Evolutionary conservation across 2,329 filamentous ascomycete species (phyloP).

Genomic region (Xylariales sp.): DNA sequence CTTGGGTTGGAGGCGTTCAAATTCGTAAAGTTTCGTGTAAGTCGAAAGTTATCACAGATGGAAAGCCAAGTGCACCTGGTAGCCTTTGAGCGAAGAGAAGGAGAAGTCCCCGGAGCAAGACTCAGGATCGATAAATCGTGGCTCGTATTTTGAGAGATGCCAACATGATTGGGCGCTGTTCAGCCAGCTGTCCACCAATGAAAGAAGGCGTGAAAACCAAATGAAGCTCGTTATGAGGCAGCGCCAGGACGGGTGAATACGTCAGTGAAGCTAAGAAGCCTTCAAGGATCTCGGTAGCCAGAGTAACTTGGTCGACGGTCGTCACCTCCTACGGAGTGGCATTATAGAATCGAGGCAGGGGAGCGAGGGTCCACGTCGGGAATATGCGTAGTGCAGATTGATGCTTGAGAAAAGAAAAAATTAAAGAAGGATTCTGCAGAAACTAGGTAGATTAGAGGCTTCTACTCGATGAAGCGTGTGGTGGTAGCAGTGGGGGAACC

Average conservation of each 20-base stretch:
- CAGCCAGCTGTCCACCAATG: constrained; percentile 34
- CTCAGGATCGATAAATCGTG: constrained; percentile 35
- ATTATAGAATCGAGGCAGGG: constrained; percentile 26
- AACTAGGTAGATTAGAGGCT: constrained; percentile 20
- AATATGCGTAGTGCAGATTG: constrained; percentile 26
- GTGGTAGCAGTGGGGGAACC: constrained; percentile 24
- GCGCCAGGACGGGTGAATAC: constrained; percentile 29
- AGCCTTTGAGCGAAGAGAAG: constrained; percentile 12
- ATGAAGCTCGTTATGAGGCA: constrained; percentile 25
- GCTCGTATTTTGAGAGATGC: constrained; percentile 35
- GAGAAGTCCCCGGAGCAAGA: constrained; percentile 19
- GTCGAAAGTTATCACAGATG: no score
- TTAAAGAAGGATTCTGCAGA: constrained; percentile 21
- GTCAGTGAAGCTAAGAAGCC: constrained; percentile 33
- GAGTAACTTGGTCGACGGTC: constrained; percentile 32
- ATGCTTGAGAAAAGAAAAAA: constrained; percentile 22
- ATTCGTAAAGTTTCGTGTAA: no score
- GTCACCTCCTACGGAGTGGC: constrained; percentile 31
- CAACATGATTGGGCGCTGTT: constrained; percentile 40
- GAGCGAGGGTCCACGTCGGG: constrained; percentile 32
- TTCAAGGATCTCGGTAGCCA: constrained; percentile 30
- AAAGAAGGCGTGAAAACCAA: constrained; percentile 25
- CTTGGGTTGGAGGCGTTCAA: no score
- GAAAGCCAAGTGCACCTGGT: background rate
- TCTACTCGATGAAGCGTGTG: constrained; percentile 18